Evolutionary conservation across 129 eudicot genomes (phyloP).

Genomic region (Artemisia tridentata): DNA sequence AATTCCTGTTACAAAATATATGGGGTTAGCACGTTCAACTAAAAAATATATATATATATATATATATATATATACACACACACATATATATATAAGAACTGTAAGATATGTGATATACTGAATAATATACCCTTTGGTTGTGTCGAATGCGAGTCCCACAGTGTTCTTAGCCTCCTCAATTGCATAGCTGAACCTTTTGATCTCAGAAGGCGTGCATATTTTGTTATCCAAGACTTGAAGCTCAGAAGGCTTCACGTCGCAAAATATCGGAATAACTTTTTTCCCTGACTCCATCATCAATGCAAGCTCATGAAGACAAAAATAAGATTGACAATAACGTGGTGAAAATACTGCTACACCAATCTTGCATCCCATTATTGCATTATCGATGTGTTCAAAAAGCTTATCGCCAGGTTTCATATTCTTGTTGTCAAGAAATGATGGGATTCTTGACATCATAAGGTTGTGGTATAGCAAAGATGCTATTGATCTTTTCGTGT

Average conservation of each 20-base stretch:
- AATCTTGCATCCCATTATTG: slow-evolving; percentile 50
- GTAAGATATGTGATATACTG: not conserved
- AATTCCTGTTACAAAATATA: slow-evolving; percentile 44
- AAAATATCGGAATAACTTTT: slow-evolving; percentile 73
- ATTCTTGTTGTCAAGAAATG: slow-evolving; percentile 78
- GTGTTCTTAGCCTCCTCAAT: slow-evolving; percentile 75
- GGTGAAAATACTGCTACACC: slow-evolving; percentile 78
- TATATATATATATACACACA: too few relatives aligned
- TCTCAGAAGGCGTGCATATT: slow-evolving; percentile 29
- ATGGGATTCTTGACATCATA: slow-evolving; percentile 36
- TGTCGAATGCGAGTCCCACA: slow-evolving; percentile 68
- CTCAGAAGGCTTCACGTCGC: slow-evolving; percentile 76
- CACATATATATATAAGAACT: not conserved
- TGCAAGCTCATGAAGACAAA: slow-evolving; percentile 84
- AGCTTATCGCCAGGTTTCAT: slow-evolving; percentile 82
- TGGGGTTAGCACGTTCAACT: not conserved
- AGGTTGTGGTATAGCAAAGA: slow-evolving; percentile 62
- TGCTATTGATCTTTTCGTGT: slow-evolving; percentile 63
- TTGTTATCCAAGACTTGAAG: slow-evolving; percentile 45
- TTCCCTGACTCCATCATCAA: slow-evolving; percentile 63
- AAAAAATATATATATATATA: not conserved
- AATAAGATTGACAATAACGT: slow-evolving; percentile 69
- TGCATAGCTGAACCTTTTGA: slow-evolving; percentile 45
- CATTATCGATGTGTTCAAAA: slow-evolving; percentile 58
- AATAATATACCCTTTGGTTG: slow-evolving; percentile 53